Evolutionary conservation across 371 early-diverging fungal species (phyloP).

Genomic region (Amoeboaphelidium occidentale): DNA sequence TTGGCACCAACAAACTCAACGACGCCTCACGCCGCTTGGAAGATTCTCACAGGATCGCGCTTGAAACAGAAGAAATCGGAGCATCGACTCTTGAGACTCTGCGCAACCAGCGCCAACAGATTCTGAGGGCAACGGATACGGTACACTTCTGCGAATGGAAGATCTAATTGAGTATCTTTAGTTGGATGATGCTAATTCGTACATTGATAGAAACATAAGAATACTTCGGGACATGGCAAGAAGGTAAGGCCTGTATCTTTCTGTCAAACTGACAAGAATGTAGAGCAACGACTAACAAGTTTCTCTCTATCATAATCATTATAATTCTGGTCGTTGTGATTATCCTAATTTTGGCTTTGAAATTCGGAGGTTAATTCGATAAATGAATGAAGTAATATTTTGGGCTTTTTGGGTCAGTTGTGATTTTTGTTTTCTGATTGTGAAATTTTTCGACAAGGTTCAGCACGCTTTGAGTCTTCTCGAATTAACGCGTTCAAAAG

Average conservation of each 20-base stretch:
- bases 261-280: neutral
- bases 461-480: too few relatives aligned
- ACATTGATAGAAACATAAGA: slow-evolving; percentile 62
- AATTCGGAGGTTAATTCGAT: slow-evolving; percentile 15
- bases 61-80: slow-evolving; percentile 72
- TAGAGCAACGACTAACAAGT: slow-evolving; percentile 55
- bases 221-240: slow-evolving; percentile 74
- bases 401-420: too few relatives aligned
- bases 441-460: too few relatives aligned
- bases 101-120: slow-evolving; percentile 69
- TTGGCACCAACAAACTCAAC: slow-evolving; percentile 57
- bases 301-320: slow-evolving; percentile 65
- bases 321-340: slow-evolving; percentile 52
- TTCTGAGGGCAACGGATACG: slow-evolving; percentile 53
- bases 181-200: slow-evolving; percentile 61
- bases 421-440: too few relatives aligned
- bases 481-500: too few relatives aligned
- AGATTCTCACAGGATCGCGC: slow-evolving; percentile 62
- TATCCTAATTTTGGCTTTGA: slow-evolving; percentile 50
- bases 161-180: slow-evolving; percentile 9
- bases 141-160: slow-evolving; percentile 15
- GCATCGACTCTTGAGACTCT: slow-evolving; percentile 53
- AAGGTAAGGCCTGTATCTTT: slow-evolving; percentile 26
- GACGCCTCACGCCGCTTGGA: slow-evolving; percentile 50
- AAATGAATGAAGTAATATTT: too few relatives aligned